Evolutionary conservation across 257 asterid species (phyloP).

Genomic region (Coffea eugenioides): DNA sequence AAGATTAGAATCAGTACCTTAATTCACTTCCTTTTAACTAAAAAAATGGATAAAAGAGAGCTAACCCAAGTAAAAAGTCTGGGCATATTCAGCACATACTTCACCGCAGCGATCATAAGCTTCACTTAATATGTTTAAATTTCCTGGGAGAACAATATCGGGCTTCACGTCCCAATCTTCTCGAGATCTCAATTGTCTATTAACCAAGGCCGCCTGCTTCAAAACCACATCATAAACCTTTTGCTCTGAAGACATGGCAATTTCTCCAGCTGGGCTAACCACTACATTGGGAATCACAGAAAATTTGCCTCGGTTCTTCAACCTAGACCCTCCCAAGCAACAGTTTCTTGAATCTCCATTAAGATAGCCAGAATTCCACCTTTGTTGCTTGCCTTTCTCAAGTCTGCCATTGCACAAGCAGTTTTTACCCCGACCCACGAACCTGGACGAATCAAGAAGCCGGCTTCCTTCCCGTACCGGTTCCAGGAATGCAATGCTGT

Average conservation of each 20-base stretch:
- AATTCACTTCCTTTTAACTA: constrained; percentile 18
- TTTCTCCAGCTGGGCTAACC: constrained; percentile 73
- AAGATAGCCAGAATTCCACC: constrained; percentile 32
- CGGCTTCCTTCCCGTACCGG: constrained; percentile 52
- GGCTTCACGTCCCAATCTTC: constrained; percentile 66
- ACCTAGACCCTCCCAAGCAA: constrained; percentile 34
- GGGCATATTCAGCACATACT: constrained; percentile 97
- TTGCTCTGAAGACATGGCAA: constrained; percentile 73
- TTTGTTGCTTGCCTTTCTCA: constrained; percentile 39
- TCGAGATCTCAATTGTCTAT: constrained; percentile 46
- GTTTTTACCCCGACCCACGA: constrained; percentile 27
- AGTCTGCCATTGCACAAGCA: constrained; percentile 32
- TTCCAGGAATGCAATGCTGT: constrained; percentile 50
- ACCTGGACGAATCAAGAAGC: constrained; percentile 37
- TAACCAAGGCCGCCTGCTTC: constrained; percentile 90
- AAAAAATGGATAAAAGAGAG: constrained; percentile 28
- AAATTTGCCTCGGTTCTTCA: constrained; percentile 35
- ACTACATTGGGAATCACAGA: constrained; percentile 49
- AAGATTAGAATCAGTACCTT: constrained; percentile 17
- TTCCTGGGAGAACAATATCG: constrained; percentile 60
- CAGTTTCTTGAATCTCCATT: constrained; percentile 40
- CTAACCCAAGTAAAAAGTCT: constrained; percentile 96
- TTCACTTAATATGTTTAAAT: constrained; percentile 62
- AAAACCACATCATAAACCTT: constrained; percentile 90
- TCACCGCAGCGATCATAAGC: constrained; percentile 96